A percentile compares a stretch with the other conserved stretches of the same genome.
Conservation (phyloP, 257 asterid genomes). For the Verbena officinalis region DNA sequence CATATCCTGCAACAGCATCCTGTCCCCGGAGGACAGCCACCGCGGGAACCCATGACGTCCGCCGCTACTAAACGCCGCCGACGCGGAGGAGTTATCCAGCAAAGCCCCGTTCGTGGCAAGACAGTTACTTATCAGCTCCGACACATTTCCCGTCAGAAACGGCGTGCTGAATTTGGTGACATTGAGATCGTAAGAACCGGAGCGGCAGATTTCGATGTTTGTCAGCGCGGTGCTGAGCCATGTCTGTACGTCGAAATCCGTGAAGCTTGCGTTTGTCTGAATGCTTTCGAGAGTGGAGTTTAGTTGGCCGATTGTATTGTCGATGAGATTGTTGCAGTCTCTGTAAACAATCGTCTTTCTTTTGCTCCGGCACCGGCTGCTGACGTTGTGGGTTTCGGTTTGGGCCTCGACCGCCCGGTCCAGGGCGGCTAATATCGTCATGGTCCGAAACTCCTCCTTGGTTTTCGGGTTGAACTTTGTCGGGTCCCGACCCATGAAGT, state of each 20-base stretch:
- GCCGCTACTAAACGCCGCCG: background rate
- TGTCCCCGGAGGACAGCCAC: constrained; percentile 59
- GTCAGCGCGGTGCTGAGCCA: constrained; percentile 90
- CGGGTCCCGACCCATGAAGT: constrained; percentile 48
- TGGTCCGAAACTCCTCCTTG: constrained; percentile 53
- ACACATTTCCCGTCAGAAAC: constrained; percentile 57
- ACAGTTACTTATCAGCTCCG: constrained; percentile 69
- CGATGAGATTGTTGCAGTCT: constrained; percentile 72
- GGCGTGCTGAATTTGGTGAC: constrained; percentile 64
- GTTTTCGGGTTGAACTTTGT: constrained; percentile 31
- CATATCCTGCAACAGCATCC: constrained; percentile 50
- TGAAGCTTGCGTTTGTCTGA: constrained; percentile 47
- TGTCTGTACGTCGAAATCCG: constrained; percentile 70
- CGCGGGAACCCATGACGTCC: constrained; percentile 41
- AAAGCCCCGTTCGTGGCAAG: constrained; percentile 64
- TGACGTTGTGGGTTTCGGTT: constrained; percentile 28
- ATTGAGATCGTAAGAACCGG: constrained; percentile 67
- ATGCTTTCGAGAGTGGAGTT: constrained; percentile 53
- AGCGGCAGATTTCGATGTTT: constrained; percentile 67
- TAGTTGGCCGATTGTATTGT: constrained; percentile 59
- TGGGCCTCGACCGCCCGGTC: constrained; percentile 52
- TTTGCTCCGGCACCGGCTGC: constrained; percentile 46
- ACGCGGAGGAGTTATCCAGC: constrained; percentile 27
- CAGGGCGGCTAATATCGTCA: constrained; percentile 60
- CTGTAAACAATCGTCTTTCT: constrained; percentile 38